phyloP scores from a whole-genome alignment of 306 rosid species.

The Dryas alaskensis region DNA sequence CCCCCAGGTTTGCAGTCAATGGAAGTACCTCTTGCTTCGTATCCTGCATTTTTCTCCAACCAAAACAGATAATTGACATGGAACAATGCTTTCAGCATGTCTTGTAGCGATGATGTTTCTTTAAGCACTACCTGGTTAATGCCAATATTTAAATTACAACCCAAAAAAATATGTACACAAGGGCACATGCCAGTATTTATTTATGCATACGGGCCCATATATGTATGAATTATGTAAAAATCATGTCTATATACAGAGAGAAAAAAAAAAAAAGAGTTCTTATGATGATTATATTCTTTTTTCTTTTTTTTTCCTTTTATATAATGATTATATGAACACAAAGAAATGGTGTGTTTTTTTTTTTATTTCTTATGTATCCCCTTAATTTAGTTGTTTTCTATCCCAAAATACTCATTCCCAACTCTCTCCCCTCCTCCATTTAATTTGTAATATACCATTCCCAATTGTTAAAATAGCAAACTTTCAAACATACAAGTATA shows the following conservation, averaged over 20 bases:
- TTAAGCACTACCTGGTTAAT: constrained; percentile 75
- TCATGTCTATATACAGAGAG: background rate
- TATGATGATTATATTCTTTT: too few relatives aligned
- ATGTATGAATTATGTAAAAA: background rate
- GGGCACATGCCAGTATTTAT: background rate
- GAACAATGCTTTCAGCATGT: constrained; percentile 88
- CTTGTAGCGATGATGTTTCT: constrained; percentile 67
- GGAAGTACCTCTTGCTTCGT: constrained; percentile 49
- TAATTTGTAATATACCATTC: too few relatives aligned
- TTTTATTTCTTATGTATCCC: background rate
- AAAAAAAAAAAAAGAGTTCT: too few relatives aligned
- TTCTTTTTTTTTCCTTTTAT: too few relatives aligned
- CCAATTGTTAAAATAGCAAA: too few relatives aligned
- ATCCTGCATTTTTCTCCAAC: constrained; percentile 84
- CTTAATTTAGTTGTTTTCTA: background rate
- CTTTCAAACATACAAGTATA: background rate
- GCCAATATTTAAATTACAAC: constrained; percentile 20
- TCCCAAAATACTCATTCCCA: background rate
- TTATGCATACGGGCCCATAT: background rate
- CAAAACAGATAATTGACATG: constrained; percentile 81
- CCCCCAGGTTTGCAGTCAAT: constrained; percentile 78
- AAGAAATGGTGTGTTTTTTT: background rate
- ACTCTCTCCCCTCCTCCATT: background rate
- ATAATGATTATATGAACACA: background rate
- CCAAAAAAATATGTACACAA: constrained; percentile 6